Evolutionary conservation across 208 protist species (phyloP).

Genomic region (Acanthamoeba polyphaga): DNA sequence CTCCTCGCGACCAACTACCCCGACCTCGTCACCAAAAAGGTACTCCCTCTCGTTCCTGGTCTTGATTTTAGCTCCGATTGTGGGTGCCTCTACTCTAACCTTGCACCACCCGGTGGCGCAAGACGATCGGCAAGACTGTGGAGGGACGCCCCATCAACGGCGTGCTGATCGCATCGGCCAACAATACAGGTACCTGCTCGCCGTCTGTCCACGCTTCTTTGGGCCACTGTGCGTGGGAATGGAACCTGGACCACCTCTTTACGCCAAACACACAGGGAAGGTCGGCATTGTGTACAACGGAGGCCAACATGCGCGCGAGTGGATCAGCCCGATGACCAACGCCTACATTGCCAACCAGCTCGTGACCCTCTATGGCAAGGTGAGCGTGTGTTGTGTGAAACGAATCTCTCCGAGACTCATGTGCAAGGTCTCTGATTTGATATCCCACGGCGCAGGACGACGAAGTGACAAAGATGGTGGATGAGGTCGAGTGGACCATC

Average conservation of each 20-base stretch:
- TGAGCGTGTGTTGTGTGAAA: neutral
- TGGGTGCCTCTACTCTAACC: too few species aligned
- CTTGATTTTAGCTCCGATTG: too few species aligned
- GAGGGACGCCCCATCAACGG: conserved; percentile 22
- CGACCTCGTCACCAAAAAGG: conserved; percentile 4
- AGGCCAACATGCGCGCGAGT: conserved; percentile 77
- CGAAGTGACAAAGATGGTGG: neutral
- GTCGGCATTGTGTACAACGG: neutral
- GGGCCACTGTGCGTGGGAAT: too few species aligned
- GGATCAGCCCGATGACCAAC: conserved; percentile 76
- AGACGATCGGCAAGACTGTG: neutral
- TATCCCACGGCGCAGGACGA: neutral
- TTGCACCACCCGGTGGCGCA: neutral
- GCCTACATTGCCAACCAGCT: conserved; percentile 75
- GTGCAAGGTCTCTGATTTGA: too few species aligned
- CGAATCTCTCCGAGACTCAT: too few species aligned
- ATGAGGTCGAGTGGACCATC: conserved; percentile 25
- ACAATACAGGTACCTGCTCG: neutral
- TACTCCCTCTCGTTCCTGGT: neutral
- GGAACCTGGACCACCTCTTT: too few species aligned
- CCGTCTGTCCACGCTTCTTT: too few species aligned
- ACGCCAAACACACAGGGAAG: neutral
- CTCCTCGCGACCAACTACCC: neutral
- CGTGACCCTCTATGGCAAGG: conserved; percentile 12
- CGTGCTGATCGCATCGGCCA: neutral